A percentile compares a stretch with the other conserved stretches of the same genome.
These are phyloP conservation scores for Xylaria sp. DNA, from an alignment of 495 filamentous ascomycete species.

Conservation along the genomic window DNA sequence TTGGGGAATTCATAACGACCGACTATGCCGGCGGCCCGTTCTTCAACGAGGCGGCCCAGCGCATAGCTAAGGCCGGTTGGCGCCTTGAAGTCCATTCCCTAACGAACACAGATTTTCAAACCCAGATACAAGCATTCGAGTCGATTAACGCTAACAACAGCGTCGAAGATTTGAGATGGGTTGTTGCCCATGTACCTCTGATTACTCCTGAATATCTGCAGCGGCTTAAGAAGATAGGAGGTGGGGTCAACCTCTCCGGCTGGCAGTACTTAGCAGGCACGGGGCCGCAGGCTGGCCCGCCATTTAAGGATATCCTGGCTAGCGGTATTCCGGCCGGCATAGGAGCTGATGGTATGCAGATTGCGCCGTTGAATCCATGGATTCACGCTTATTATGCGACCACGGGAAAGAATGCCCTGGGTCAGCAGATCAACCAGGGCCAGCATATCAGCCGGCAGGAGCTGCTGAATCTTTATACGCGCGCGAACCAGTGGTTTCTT, in stretches of 20 bases:
- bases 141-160: slow-evolving; percentile 20
- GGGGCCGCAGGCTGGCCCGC: slow-evolving; percentile 36
- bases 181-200: slow-evolving; percentile 39
- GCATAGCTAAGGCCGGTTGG: slow-evolving; percentile 37
- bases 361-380: slow-evolving; percentile 42
- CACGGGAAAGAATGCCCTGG: slow-evolving; percentile 38
- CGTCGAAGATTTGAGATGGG: slow-evolving; percentile 36
- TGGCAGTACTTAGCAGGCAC: slow-evolving; percentile 37
- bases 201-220: slow-evolving; percentile 36
- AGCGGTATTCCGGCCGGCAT: slow-evolving; percentile 39
- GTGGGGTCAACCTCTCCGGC: slow-evolving; percentile 39
- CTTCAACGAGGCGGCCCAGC: slow-evolving; percentile 30
- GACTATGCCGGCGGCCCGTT: slow-evolving; percentile 37
- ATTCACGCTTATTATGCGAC: slow-evolving; percentile 40
- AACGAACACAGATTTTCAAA: slow-evolving; percentile 26
- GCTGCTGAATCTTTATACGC: slow-evolving; percentile 35
- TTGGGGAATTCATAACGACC: slow-evolving; percentile 38
- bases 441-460: slow-evolving; percentile 34
- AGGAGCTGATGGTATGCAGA: slow-evolving; percentile 40
- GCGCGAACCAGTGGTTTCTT: slow-evolving; percentile 40
- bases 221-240: slow-evolving; percentile 36
- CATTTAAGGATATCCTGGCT: slow-evolving; percentile 33
- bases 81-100: slow-evolving; percentile 42
- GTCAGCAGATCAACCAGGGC: slow-evolving; percentile 36
- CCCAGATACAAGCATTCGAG: slow-evolving; percentile 36